Conservation (phyloP, 495 filamentous ascomycete species). For the Daldinia grandis region DNA sequence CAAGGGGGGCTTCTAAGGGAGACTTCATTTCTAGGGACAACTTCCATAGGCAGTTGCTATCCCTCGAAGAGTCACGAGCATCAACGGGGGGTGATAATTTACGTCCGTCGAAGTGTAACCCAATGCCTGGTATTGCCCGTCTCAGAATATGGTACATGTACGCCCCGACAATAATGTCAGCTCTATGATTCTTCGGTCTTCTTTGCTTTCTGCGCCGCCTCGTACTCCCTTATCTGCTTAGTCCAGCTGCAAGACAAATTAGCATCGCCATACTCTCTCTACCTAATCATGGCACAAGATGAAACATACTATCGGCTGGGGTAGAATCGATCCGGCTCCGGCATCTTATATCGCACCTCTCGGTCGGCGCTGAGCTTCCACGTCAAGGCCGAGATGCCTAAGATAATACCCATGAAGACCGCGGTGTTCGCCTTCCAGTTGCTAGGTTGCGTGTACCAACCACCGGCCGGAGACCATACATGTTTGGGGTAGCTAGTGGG, state of each 20-base stretch:
- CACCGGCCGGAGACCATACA: constrained; percentile 97
- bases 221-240: constrained; percentile 89
- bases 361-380: constrained; percentile 86
- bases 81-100: not conserved
- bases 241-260: constrained; percentile 73
- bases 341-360: constrained; percentile 83
- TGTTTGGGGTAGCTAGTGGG: constrained; percentile 89
- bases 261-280: not conserved
- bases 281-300: not conserved
- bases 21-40: not conserved
- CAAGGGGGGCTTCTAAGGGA: not conserved
- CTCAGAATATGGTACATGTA: constrained; percentile 45
- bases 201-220: constrained; percentile 69
- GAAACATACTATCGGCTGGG: constrained; percentile 90
- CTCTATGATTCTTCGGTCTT: constrained; percentile 45
- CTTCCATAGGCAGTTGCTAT: not conserved
- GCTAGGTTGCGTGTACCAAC: constrained; percentile 91
- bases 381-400: constrained; percentile 75
- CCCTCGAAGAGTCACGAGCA: not conserved
- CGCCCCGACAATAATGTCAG: constrained; percentile 28
- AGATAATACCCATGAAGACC: constrained; percentile 74
- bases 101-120: not conserved
- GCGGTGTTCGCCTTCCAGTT: constrained; percentile 98
- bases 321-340: constrained; percentile 86
- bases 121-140: constrained; percentile 31